Evolutionary conservation across 2,329 filamentous ascomycete genomes (phyloP).

Genomic region (Neopestalotiopsis clavispora): DNA sequence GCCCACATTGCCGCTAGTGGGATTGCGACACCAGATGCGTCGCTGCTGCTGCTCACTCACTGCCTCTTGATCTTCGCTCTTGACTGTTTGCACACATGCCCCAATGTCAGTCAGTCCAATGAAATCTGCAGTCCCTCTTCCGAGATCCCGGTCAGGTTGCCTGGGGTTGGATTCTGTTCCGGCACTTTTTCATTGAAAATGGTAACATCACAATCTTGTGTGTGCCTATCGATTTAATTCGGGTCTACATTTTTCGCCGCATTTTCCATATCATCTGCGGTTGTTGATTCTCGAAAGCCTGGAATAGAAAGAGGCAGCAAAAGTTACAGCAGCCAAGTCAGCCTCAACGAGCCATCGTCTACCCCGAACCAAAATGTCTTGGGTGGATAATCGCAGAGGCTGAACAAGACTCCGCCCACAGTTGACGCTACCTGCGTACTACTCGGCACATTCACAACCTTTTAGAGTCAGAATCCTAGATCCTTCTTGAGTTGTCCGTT

Average conservation of each 20-base stretch:
- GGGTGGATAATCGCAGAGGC: neutral
- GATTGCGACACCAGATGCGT: constrained; percentile 14
- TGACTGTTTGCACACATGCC: too few relatives aligned
- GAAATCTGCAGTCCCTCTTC: neutral
- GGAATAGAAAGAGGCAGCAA: too few relatives aligned
- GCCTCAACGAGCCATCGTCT: neutral
- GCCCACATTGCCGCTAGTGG: neutral
- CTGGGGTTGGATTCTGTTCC: too few relatives aligned
- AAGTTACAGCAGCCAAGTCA: neutral
- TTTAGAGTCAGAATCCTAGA: too few relatives aligned
- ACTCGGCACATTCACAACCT: neutral
- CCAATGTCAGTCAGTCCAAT: neutral
- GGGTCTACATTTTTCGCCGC: neutral
- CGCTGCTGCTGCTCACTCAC: neutral
- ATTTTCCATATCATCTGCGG: neutral
- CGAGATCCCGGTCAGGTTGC: neutral
- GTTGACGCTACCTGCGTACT: neutral
- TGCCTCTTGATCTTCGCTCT: neutral
- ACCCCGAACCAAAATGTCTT: neutral
- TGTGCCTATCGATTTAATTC: neutral
- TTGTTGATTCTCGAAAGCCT: neutral
- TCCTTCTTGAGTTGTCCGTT: neutral
- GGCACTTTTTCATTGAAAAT: too few relatives aligned
- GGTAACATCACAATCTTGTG: too few relatives aligned
- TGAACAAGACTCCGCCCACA: neutral